Conservation (phyloP, 495 filamentous ascomycete species). For the Daldinia decipiens region DNA sequence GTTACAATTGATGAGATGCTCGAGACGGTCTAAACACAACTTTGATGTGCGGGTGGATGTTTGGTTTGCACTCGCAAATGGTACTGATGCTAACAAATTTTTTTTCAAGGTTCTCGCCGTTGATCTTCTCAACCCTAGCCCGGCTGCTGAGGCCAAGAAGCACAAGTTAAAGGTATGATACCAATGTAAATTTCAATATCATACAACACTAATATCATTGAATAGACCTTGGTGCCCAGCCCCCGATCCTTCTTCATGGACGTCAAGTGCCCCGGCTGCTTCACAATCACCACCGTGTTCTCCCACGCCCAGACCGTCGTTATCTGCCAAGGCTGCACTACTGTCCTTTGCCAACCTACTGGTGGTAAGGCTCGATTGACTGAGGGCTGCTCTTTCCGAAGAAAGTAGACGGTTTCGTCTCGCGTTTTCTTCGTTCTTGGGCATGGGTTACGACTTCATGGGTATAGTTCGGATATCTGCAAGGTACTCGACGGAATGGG, state of each 20-base stretch:
- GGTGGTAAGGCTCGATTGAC: slow-evolving; percentile 97
- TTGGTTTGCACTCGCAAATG: slow-evolving; percentile 12
- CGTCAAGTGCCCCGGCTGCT: slow-evolving; percentile 99
- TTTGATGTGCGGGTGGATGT: slow-evolving; percentile 7
- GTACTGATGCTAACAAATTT: slow-evolving; percentile 52
- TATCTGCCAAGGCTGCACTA: slow-evolving; percentile 97
- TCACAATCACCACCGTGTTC: slow-evolving; percentile 99
- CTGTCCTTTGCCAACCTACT: slow-evolving; percentile 97
- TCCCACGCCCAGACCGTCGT: slow-evolving; percentile 99
- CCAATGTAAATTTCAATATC: background rate
- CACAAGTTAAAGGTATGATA: slow-evolving; percentile 97
- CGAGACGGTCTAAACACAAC: slow-evolving; percentile 1
- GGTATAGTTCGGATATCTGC: slow-evolving; percentile 61
- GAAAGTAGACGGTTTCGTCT: slow-evolving; percentile 81
- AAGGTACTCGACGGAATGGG: slow-evolving; percentile 61
- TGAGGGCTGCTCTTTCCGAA: slow-evolving; percentile 98
- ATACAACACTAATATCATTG: slow-evolving; percentile 38
- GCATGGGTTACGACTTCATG: slow-evolving; percentile 57
- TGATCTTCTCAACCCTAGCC: slow-evolving; percentile 98
- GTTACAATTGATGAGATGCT: background rate
- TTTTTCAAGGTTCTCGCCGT: slow-evolving; percentile 92
- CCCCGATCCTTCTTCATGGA: slow-evolving; percentile 99
- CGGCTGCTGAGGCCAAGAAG: slow-evolving; percentile 94
- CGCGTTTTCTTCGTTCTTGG: slow-evolving; percentile 59
- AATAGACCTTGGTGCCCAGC: slow-evolving; percentile 87